Evolutionary conservation across 2,329 filamentous ascomycete genomes (phyloP).

Genomic region (Colletotrichum viniferum): DNA sequence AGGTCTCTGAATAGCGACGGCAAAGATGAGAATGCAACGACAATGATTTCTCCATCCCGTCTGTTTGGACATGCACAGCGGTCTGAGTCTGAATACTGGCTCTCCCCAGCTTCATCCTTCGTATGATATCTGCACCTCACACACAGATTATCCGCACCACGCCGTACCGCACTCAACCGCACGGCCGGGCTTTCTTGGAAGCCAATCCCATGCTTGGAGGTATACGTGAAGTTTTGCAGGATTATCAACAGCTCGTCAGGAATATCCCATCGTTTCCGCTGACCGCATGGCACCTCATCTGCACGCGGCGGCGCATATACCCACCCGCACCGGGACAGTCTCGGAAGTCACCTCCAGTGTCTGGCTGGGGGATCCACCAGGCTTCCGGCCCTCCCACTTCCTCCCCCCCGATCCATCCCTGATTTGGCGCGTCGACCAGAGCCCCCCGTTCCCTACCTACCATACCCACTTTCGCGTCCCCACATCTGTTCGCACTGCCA

Average conservation of each 20-base stretch:
- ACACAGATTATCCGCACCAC: not conserved
- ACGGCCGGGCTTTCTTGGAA: not conserved
- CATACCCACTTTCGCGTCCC: not conserved
- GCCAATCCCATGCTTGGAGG: not conserved
- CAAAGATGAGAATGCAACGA: not conserved
- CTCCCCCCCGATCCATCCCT: constrained; percentile 7
- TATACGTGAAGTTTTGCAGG: not conserved
- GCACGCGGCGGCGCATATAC: not conserved
- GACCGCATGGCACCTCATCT: not conserved
- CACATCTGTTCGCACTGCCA: constrained; percentile 13
- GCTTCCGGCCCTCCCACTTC: not conserved
- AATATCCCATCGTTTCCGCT: not conserved
- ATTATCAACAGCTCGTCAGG: not conserved
- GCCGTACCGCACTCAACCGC: not conserved
- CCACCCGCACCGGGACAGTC: constrained; percentile 4
- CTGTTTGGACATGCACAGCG: not conserved
- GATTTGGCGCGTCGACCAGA: not conserved
- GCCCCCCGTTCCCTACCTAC: not conserved
- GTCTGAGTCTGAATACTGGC: not conserved
- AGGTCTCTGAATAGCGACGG: not conserved
- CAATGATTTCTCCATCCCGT: not conserved
- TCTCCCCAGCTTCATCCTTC: not conserved
- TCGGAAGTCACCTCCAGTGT: not conserved
- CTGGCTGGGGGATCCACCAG: not conserved
- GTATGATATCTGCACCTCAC: not conserved